Base-by-base conservation (phyloP, 495 filamentous ascomycete species). In the Aspergillus sclerotiicarbonarius region DNA sequence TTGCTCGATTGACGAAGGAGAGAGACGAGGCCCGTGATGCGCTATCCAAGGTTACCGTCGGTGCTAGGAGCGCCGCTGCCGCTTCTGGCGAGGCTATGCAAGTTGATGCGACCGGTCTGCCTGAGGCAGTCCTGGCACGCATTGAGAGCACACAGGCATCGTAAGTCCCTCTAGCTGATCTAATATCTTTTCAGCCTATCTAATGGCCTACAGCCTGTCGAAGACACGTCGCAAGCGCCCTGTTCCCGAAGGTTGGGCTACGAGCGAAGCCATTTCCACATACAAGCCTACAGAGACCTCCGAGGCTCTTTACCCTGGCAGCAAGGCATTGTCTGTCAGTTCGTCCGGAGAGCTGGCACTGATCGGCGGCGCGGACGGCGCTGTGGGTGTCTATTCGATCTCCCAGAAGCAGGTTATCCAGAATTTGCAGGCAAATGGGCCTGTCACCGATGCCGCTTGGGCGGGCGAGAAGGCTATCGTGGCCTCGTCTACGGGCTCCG, bases 11-110 rank as follows among this genome's bases (percentile, higher is more conserved):
- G 67, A 88, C 90, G 16, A 85, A 82, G 65, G 94, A 98, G 76
- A 78, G 95, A 53, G 93, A 98, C 65, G 93, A 98, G 68, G 92
- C 94, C 29, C 79, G 93, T 62, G 90, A 96, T 72, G 91, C 95
- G n/a, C 80, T 98, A 32, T 90, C 90, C 10, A 89, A 89, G 67
- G 82, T 98, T 12, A 88, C 86, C 1, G 83, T 96, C 49, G 83
- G 83, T 15, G 77, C 82, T 32, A 76, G 73, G 56, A 82, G 86
- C 43, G 68, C 68, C 18, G 77, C 73, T 8, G 73, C 73, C 7
- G 71, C 72, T 25, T 25, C 25, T 18, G 84, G 85, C 25, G 93
- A 97, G 69, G 87, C 85, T 21, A 98, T 98, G 94, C 87, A 93
- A 60, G 84, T 98, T 3, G 94, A 98, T 74, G 79, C 74, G 8